A percentile compares a stretch with the other conserved stretches of the same genome.
These are phyloP conservation scores for Paspalum vaginatum DNA, from an alignment of 176 grass and related monocot species.

Conservation along the genomic window DNA sequence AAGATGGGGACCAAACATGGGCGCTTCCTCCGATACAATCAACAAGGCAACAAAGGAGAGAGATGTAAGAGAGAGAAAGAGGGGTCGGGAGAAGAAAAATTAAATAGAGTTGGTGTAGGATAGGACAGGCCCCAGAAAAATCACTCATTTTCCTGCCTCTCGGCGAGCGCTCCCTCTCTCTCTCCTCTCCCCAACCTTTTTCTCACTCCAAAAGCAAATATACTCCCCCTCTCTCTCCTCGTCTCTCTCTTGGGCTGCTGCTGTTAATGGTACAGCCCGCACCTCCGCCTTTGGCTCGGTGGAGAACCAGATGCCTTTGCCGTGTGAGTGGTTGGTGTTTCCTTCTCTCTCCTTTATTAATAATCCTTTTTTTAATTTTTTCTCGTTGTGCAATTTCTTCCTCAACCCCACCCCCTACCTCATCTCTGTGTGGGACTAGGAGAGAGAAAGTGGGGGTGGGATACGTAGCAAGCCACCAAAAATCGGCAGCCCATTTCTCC, in stretches of 20 bases:
- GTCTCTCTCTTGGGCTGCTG: constrained; percentile 59
- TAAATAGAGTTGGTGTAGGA: constrained; percentile 60
- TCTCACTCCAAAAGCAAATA: constrained; percentile 36
- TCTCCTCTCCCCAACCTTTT: not conserved
- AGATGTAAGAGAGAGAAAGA: constrained; percentile 25
- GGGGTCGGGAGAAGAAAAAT: constrained; percentile 1
- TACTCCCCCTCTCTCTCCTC: constrained; percentile 33
- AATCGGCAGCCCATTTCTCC: constrained; percentile 32
- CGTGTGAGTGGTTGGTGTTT: constrained; percentile 84
- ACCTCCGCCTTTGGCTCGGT: constrained; percentile 68
- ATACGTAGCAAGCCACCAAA: constrained; percentile 36
- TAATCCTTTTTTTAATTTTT: not conserved
- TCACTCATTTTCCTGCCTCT: constrained; percentile 1
- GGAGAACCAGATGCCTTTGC: constrained; percentile 93
- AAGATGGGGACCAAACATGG: constrained; percentile 12
- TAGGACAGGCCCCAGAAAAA: constrained; percentile 62
- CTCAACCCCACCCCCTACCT: constrained; percentile 42
- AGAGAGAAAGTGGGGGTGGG: constrained; percentile 31
- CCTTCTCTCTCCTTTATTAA: constrained; percentile 43
- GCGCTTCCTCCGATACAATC: not conserved
- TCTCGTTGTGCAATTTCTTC: constrained; percentile 13
- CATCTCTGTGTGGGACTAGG: constrained; percentile 8
- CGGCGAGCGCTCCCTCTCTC: not conserved
- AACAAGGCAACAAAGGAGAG: constrained; percentile 7
- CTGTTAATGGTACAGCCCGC: constrained; percentile 65